Conservation (phyloP, 352 stramenopile genomes). For the Globisporangium spinosum region DNA sequence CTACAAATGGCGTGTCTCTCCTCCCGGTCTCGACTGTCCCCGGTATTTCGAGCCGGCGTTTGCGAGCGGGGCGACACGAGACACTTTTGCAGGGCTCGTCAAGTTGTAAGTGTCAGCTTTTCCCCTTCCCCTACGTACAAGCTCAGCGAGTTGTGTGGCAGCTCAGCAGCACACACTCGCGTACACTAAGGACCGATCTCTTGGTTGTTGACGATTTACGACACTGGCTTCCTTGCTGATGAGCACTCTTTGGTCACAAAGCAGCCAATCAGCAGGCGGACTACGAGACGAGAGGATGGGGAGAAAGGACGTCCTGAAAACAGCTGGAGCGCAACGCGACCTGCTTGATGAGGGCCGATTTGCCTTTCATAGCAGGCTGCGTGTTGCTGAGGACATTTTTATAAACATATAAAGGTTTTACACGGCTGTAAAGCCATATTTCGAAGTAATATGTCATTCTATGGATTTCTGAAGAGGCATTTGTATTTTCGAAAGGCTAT, state of each 20-base stretch:
- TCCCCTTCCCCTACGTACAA: conserved; percentile 1
- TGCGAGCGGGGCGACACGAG: conserved; percentile 5
- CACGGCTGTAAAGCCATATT: too few species aligned
- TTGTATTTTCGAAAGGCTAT: not conserved
- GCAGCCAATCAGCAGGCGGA: conserved; percentile 5
- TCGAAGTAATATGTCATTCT: too few species aligned
- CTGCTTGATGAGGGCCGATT: not conserved
- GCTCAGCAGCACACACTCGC: not conserved
- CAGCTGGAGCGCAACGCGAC: not conserved
- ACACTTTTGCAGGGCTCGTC: conserved; percentile 4
- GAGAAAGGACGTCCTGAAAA: not conserved
- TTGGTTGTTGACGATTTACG: conserved; percentile 7
- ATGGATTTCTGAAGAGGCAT: not conserved
- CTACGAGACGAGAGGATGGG: not conserved
- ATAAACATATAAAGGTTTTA: too few species aligned
- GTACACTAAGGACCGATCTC: conserved; percentile 2
- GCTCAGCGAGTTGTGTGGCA: not conserved
- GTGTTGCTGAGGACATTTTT: not conserved
- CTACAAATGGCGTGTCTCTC: not conserved
- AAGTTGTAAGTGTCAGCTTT: not conserved
- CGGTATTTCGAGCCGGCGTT: not conserved
- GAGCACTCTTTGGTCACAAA: conserved; percentile 1
- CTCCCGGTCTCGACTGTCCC: not conserved
- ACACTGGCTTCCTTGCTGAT: conserved; percentile 5
- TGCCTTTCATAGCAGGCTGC: not conserved